These are phyloP conservation scores for Leccinum rimulosum DNA, from an alignment of 768 basidiomycete genomes.

Conservation along the genomic window DNA sequence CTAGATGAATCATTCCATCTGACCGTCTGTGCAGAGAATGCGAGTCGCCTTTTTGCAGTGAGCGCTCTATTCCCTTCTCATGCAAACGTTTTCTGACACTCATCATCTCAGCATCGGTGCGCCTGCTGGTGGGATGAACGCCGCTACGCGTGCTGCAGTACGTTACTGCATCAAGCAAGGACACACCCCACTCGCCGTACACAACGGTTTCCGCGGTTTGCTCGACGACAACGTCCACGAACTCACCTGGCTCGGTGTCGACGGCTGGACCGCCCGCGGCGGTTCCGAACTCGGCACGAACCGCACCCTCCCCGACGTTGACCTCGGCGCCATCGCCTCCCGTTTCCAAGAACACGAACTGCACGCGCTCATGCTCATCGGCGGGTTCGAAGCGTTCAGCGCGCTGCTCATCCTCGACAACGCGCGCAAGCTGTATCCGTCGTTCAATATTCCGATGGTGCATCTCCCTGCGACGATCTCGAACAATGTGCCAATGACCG, in stretches of 20 bases:
- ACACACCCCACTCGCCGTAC: conserved; percentile 87
- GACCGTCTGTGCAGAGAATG: conserved; percentile 51
- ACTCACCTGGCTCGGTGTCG: conserved; percentile 94
- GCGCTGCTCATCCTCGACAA: conserved; percentile 76
- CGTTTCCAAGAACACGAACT: conserved; percentile 86
- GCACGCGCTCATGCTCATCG: conserved; percentile 83
- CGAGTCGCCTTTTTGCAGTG: conserved; percentile 84
- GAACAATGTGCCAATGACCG: conserved; percentile 97
- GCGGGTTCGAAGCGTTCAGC: conserved; percentile 94
- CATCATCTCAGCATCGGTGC: conserved; percentile 73
- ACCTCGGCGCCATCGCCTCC: conserved; percentile 85
- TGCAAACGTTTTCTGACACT: not conserved
- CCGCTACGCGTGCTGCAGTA: conserved; percentile 91
- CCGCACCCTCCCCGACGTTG: conserved; percentile 78
- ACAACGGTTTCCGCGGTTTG: conserved; percentile 95
- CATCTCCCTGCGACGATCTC: conserved; percentile 96
- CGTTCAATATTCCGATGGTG: conserved; percentile 93
- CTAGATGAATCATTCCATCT: conserved; percentile 1
- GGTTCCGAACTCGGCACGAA: conserved; percentile 98
- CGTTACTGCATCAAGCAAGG: conserved; percentile 92
- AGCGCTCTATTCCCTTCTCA: conserved; percentile 25
- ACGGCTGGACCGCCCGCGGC: conserved; percentile 93
- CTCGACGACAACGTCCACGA: conserved; percentile 85
- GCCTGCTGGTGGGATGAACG: conserved; percentile 98
- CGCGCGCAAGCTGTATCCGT: conserved; percentile 79